Base-by-base conservation (phyloP, 2,329 filamentous ascomycete genomes). In the Ascocoryne sarcoides region DNA sequence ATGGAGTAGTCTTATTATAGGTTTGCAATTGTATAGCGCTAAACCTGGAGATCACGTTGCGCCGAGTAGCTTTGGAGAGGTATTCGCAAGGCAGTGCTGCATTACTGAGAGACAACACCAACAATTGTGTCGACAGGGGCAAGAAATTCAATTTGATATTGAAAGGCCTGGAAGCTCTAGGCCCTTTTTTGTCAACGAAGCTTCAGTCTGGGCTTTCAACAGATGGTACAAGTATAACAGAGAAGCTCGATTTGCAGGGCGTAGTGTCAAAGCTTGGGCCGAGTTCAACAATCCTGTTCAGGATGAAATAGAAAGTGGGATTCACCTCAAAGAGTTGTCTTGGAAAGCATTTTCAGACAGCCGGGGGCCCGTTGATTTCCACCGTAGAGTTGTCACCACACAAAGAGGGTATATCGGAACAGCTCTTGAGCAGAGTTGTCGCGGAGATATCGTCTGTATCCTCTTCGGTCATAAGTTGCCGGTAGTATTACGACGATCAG, bases 141-240 rank as follows among this genome's bases (percentile, higher is more conserved):
- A 10, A 3, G 35, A 37, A 16, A 26, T 15, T 4, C 14, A 21
- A 4, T 37, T 37, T 20, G 19, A 37, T 14, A 37, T 37, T 15
- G 15, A 26, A n/a, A 37, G 23, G 4, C 35, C 35, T 5, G 14
- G 10, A 10, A 34, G n/a, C 19, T 16, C 15, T 26, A 15, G n/a
- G 10, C 14, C 35, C 10, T 15, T 28, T 3, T 37, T 37, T 10
- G 23, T 26, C 5, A 15, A 14, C 4, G 35, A 28, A 7, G 35
- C 26, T 28, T 20, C 35, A 23, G 23, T 20, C n/a, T 28, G n/a
- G 10, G 19, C 20, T 4, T 37, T 37, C 12, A 30, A 17, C 15
- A 30, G 15, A 15, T 37, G 36, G 23, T 37, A 37, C 9, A 37
- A 37, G 28, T 37, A 37, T 26, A 37, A 37, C 21, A 19, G 23